Evolutionary conservation across 1,284 basidiomycete genomes (phyloP), one percentile per base, ranked within the genome.

Genomic region (Waitea zeae): DNA sequence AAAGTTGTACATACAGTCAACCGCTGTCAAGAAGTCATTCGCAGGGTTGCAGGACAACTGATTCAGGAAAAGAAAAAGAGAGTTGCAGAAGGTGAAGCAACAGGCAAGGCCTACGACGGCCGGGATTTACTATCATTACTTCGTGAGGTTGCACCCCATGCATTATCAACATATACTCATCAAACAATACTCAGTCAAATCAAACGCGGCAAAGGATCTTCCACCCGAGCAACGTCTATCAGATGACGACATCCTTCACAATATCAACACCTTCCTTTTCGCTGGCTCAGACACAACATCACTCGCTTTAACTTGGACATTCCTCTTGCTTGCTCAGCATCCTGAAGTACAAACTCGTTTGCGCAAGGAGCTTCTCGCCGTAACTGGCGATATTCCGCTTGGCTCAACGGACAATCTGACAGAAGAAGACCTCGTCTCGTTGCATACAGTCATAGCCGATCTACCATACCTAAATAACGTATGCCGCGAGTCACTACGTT

Each of bases 251-350:
- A 74, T 88, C 31, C 58, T 83, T 20, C 59, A 83, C 46, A 86
- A 76, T 42, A 74, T 88, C 52, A 86, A 82, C 43, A 87, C 84
- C 0, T 80, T 88, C 50, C 71, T 87, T 60, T 84, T 88, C 52
- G 84, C 81, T 12, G 84, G 84, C 9, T 81, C 81, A 3, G 83
- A 89, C 46, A 86, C 86, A 0, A 79, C 78, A 9, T 79, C 79
- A 2, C 67, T 87, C 18, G 65, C 74, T 7, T 57, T 86, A 33
- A 78, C 79, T 0, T 89, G 83, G 83, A 72, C 74, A 2, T 53
- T 89, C 17, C 56, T 70, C 38, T 61, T 82, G 11, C 64, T 89
- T 27, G 72, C 83, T 0, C 59, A 62, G 40, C 54, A 81, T 46
- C 70, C 70, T 0, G 53, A 57, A 1, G 51, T 73, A 6, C 86